Evolutionary conservation across 2,329 filamentous ascomycete genomes (phyloP).

Genomic region (Trichoderma semiorbis): DNA sequence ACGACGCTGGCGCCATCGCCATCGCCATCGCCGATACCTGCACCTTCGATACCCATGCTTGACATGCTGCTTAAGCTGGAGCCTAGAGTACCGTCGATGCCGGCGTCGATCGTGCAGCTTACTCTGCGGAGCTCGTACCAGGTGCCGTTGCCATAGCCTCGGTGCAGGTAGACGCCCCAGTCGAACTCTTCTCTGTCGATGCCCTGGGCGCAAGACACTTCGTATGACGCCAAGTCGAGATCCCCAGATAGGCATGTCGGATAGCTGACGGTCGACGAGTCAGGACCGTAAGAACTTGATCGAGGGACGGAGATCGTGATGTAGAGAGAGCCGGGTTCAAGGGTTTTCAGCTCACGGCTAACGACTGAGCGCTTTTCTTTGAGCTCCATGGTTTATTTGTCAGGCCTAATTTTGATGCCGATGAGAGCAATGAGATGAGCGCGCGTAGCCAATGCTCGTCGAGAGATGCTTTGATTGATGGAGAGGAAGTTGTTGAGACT

Average conservation of each 20-base stretch:
- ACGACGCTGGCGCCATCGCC: background rate
- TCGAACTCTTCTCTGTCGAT: slow-evolving; percentile 30
- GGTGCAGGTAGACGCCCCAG: slow-evolving; percentile 38
- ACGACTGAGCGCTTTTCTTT: slow-evolving; percentile 16
- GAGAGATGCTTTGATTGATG: background rate
- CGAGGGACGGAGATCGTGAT: slow-evolving; percentile 25
- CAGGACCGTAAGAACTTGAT: background rate
- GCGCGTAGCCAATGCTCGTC: background rate
- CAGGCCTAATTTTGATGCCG: background rate
- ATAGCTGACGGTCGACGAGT: background rate
- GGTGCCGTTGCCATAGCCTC: slow-evolving; percentile 25
- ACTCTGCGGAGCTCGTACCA: slow-evolving; percentile 26
- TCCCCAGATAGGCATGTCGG: slow-evolving; percentile 6
- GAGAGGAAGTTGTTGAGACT: background rate
- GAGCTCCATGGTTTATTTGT: background rate
- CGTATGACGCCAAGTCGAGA: slow-evolving; percentile 22
- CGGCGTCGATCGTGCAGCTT: slow-evolving; percentile 14
- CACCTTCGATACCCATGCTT: background rate
- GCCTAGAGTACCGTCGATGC: slow-evolving; percentile 1
- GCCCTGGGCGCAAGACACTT: slow-evolving; percentile 22
- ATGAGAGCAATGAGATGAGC: background rate
- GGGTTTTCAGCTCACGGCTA: slow-evolving; percentile 22
- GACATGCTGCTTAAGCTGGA: background rate
- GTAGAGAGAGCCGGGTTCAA: slow-evolving; percentile 26
- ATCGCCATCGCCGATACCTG: background rate